Evolutionary conservation across 192 early-diverging fungal genomes (phyloP), one percentile per base, ranked within the genome.

Genomic region (Hyaloraphidium curvatum): DNA sequence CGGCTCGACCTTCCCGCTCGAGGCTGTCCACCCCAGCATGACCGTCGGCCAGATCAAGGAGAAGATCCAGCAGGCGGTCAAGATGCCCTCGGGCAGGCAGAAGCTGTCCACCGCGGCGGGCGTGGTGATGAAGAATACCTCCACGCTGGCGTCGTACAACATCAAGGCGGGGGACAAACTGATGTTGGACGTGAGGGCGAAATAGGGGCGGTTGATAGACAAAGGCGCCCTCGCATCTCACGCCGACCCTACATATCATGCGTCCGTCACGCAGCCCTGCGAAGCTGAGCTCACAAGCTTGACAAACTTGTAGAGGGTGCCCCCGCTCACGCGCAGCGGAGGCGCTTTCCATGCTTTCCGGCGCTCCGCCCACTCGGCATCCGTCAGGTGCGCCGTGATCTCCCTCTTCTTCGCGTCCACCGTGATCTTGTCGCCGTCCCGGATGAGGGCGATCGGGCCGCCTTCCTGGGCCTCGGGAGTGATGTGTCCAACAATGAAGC

Each of bases 401-500:
- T 48, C 43, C 33, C 80, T 81, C 2, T 68, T 67, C 28, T 75
- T 74, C 0, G 95, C 89, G 61, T 99, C 90, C 57, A 99, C 91
- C 3, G 74, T 64, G 57, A 99, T 76, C 25, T 72, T 61, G 71
- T 99, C 95, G 28, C 89, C 92, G 62, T 99, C 76, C 39, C 75
- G 58, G 51, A 99, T 69, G 56, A 93, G 75, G 11, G 81, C 95
- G 54, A 99, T 86, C 5, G 95, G 95, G 2, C 95, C 95, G 39
- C 95, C 95, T 11, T 72, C 82, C 62, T 96, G 89, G 2, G 95
- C 95, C 67, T 99, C 95, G 4, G 95, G 95, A 2, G 91, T 84
- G 60, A 99, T 89, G 63, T 99, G 95, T 25, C 95, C 95, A 62
- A 99, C 92, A 57, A 99, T 96, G 60, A 99, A 99, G 29, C 95